Evolutionary conservation across 371 early-diverging fungal genomes (phyloP), one percentile per base, ranked within the genome.

Genomic region (Thermomucor indicae-seudaticae): DNA sequence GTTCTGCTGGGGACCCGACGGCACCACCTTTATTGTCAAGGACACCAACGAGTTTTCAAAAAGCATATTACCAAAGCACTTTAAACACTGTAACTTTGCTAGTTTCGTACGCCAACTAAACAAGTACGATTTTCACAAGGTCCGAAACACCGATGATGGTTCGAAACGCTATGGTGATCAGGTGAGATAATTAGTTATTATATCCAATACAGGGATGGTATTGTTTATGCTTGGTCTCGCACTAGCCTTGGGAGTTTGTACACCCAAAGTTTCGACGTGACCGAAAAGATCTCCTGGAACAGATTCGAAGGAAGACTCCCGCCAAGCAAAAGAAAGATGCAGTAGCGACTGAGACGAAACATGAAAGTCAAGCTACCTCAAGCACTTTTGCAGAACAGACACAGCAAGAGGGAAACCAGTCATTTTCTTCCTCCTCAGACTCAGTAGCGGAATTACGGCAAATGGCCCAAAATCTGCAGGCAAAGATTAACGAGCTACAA

Each of bases 81-180:
- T 95, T 65, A 94, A 93, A 63, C 95, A 95, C 73, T 88, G 85
- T 62, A 95, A 97, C 60, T 89, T 95, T 67, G 86, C 92, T 12
- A 89, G 88, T 46, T 96, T 97, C 78, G 91, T 96, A 16, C 83
- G 98, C 27, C 98, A 97, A 60, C 79, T 97, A 4, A 97, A 97
- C 74, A 97, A 92, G 70, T 97, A 97, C 55, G 97, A 89, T 53
- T 96, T 97, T 65, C 91, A 93, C 73, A 94, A 93, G 72, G 79
- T 92, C 27, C 57, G 81, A 31, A 74, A 68, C 30, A 65, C 68
- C 2, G 85, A 84, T 16, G 83, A 85, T 35, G 64, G 67, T 6
- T 72, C 60, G 4, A 67, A 65, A 50, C 60, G 70, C 2, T 80
- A 85, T 53, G 86, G 86, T 4, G 85, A 86, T 34, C 81, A 81